Evolutionary conservation across 2,329 filamentous ascomycete genomes (phyloP), one percentile per base, ranked within the genome.

Genomic region (Ceratocystis diversiconidia): DNA sequence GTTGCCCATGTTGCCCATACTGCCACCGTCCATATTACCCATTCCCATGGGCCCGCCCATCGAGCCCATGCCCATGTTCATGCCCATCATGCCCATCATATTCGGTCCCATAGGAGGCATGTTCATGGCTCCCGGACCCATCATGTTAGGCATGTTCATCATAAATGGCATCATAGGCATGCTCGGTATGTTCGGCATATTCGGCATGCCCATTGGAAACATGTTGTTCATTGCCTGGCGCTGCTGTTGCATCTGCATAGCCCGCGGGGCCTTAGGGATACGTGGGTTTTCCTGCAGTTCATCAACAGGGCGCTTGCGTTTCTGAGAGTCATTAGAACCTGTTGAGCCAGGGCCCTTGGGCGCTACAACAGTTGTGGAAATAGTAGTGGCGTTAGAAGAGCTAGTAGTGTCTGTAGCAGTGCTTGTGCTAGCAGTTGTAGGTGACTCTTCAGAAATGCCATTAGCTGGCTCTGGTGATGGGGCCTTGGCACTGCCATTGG

Each of bases 291-390:
- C 83, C 5, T 82, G 76, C 41, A 80, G 80, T 63, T 91, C 87
- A 44, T 92, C 90, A 15, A 91, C 90, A 10, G 88, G 82, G 25
- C 94, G 85, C 77, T 97, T 99, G 25, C 66, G 66, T 76, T 89
- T 94, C 30, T 83, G 77, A 66, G 75, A 76, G 63, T 65, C 73
- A 72, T 30, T 63, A 62, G 44, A 41, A 7, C 2, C 52, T 4
- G 62, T 62, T 61, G 41, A 57, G 2, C 19, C 28, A 62, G 61
- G 36, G 25, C 41, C 41, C 28, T 57, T 10, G 2, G 10, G 22
- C 52, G 52, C 25, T 30, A 30, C 43, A 28, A 44, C n/a, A 41
- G 50, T 46, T 22, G 46, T 25, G 5, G 59, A 32, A 22, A 48
- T 22, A 50, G 25, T 28, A n/a, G 44, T 61, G 46, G 43, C 19